Evolutionary conservation across 148 eudicot species (phyloP), one percentile per base, ranked within the genome.

Genomic region (Arctostaphylos glauca): DNA sequence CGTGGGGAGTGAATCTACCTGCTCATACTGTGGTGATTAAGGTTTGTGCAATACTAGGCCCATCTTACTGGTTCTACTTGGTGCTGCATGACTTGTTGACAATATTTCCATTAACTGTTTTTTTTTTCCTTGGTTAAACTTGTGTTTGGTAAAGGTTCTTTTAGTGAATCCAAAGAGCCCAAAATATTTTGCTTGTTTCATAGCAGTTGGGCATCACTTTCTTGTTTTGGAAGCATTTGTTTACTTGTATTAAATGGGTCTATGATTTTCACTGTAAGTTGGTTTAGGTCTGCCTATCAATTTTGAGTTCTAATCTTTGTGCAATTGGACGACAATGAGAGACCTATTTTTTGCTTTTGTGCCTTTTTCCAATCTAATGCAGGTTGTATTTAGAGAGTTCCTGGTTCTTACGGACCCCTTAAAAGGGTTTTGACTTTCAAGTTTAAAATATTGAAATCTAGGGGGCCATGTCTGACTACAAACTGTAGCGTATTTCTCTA

Each of bases 1-100:
- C 99, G 79, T 97, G 99, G 99, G 99, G 99, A 77, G 99, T 97
- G 38, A 97, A 97, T 88, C 88, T 97, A 87, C 99, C 99, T 80
- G 99, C 99, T 85, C 99, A 97, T 85, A 97, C 99, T 48, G 99
- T 97, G 81, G 99, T 97, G 86, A 97, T 97, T 59, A 97, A 97
- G 99, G 98, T 95, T 82, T 81, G 91, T 81, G 79, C 75, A 49
- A 41, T 21, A 38, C 31, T 23, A 52, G 55, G 55, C 58, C 59
- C 21, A 14, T 60, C 21, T 60, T 84, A 19, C 48, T 48, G 10
- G 49, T 56, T 55, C 23, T 62, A 54, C 70, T 49, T 38, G 38
- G 56, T 80, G 82, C 19, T 52, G 60, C 60, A 50, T 49, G 23
- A 25, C 18, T 2, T 67, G 46, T 23, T 80, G 7, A 68, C 25